Percentiles rank a stretch among this genome's conserved stretches.
These are phyloP conservation scores for Dianthus caryophyllus DNA, from an alignment of 148 eudicot species.

Conservation along the genomic window DNA sequence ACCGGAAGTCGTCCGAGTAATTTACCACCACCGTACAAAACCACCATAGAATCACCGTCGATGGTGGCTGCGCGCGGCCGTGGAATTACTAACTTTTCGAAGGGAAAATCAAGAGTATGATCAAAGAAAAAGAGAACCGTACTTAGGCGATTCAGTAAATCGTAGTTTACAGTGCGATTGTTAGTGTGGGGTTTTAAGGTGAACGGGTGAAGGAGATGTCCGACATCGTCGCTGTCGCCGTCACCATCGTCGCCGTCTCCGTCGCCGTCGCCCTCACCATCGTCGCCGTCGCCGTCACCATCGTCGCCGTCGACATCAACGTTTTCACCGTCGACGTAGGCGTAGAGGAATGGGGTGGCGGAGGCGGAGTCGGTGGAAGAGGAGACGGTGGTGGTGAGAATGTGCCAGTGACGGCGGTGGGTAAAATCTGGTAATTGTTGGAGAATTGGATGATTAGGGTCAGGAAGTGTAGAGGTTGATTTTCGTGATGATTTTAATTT, in stretches of 20 bases:
- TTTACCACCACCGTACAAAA: slow-evolving; percentile 1
- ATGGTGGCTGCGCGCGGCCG: too few species aligned
- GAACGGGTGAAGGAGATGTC: neutral
- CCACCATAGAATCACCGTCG: neutral
- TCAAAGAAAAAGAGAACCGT: too few species aligned
- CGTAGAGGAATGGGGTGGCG: neutral
- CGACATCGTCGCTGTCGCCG: too few species aligned
- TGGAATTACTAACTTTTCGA: too few species aligned
- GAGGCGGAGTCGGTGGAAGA: neutral
- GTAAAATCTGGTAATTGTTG: neutral
- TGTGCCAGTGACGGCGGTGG: neutral
- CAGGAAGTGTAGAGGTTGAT: too few species aligned
- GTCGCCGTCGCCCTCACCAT: too few species aligned
- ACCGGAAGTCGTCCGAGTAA: neutral
- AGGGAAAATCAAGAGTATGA: too few species aligned
- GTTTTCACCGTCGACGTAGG: too few species aligned
- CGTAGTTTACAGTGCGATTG: neutral
- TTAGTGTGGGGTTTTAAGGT: neutral
- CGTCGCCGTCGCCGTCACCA: too few species aligned
- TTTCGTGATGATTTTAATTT: too few species aligned
- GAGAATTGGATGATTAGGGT: neutral
- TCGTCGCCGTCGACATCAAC: too few species aligned
- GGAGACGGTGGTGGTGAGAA: slow-evolving; percentile 1
- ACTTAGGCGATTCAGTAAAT: neutral
- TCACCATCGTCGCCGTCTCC: too few species aligned